These are phyloP conservation scores for Madurella mycetomatis DNA, from an alignment of 2,329 filamentous ascomycete species.

Conservation along the genomic window DNA sequence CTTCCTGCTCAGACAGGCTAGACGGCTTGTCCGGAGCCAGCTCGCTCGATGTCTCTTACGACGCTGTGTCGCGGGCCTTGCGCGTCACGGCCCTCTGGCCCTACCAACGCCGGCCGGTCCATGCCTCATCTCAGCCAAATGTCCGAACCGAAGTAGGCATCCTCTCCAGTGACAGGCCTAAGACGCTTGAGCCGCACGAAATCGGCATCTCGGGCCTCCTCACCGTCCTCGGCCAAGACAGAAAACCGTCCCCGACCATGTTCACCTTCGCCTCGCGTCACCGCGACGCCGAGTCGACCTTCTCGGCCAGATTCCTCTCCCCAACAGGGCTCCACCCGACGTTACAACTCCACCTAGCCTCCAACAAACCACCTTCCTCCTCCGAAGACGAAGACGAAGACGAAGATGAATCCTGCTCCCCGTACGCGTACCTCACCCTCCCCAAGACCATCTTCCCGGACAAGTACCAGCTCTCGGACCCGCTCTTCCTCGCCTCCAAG, in stretches of 20 bases:
- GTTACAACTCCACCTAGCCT: slow-evolving; percentile 62
- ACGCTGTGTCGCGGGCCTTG: slow-evolving; percentile 60
- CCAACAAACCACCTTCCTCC: slow-evolving; percentile 42
- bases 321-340: slow-evolving; percentile 83
- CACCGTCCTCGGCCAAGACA: slow-evolving; percentile 71
- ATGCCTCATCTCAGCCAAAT: slow-evolving; percentile 37
- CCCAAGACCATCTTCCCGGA: slow-evolving; percentile 80
- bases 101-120: slow-evolving; percentile 38
- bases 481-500: slow-evolving; percentile 74
- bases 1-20: slow-evolving; percentile 47
- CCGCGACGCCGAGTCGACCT: slow-evolving; percentile 52
- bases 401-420: slow-evolving; percentile 47
- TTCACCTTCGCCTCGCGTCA: slow-evolving; percentile 85
- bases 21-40: slow-evolving; percentile 47
- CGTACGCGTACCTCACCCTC: slow-evolving; percentile 78
- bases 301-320: slow-evolving; percentile 58
- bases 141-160: slow-evolving; percentile 77
- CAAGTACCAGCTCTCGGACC: slow-evolving; percentile 75
- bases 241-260: slow-evolving; percentile 66
- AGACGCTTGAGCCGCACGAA: slow-evolving; percentile 62
- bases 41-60: slow-evolving; percentile 73
- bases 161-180: slow-evolving; percentile 59
- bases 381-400: background rate
- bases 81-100: slow-evolving; percentile 64
- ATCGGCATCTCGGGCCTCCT: slow-evolving; percentile 74